Evolutionary conservation across 345 rosid species (phyloP), one percentile per base, ranked within the genome.

Genomic region (Populus ilicifolia): DNA sequence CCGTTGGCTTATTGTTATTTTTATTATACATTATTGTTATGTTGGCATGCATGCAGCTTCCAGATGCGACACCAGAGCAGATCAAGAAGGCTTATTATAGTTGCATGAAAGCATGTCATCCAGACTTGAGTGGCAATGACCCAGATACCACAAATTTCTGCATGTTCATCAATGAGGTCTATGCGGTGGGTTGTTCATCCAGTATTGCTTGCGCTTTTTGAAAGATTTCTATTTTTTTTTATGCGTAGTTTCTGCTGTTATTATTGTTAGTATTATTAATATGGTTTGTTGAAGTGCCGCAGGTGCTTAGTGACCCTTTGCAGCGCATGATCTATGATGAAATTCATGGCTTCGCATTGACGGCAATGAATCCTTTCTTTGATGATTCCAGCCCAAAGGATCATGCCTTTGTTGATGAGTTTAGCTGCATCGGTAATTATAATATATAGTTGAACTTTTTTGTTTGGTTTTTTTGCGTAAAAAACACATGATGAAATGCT

Each of bases 61-160:
- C 99, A 36, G 94, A 93, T 89, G 97, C 99, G 20, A 87, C 94
- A 16, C 93, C 84, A 21, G 92, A 78, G 59, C 93, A 95, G 89
- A 95, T 95, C 63, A 95, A 92, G 89, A 90, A 90, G 83, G 98
- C 99, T 0, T 95, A 95, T 78, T 93, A 95, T 82, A 95, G 91
- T 70, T 95, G 98, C 90, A 95, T 95, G 97, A 95, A 93, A 80
- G 88, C 90, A 64, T 95, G 99, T 6, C 99, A 95, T 90, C 98
- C 99, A 4, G 99, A 95, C 59, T 84, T 95, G 81, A 95, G 97
- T 62, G 99, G 98, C 2, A 68, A 91, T 75, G 92, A 90, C 72
- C 85, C 92, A 1, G 97, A 92, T 73, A 89, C 93, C 12, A 95
- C 90, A 2, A 95, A 95, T 75, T 95, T 95, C 87, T 95, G 99